Evolutionary conservation across 257 asterid genomes (phyloP), one percentile per base, ranked within the genome.

Genomic region (Solanum gandarillasii): DNA sequence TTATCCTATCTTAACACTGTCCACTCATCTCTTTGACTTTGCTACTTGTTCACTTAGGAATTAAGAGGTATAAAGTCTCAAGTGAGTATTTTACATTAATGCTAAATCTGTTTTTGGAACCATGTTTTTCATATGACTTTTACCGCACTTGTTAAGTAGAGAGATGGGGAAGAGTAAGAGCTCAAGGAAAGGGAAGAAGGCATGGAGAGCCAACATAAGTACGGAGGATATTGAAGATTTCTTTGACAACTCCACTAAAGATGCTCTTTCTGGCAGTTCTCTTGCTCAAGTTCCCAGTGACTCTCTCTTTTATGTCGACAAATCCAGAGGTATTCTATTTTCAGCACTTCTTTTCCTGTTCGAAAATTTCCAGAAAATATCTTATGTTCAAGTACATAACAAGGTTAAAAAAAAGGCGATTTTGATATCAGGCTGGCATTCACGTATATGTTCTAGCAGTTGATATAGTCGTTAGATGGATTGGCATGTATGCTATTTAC

Each of bases 161-260:
- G 48, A 31, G 83, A 96, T 97, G 99, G 99, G 99, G 78, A 97
- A 97, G 92, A 94, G 48, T 88, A 96, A 95, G 90, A 89, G 91
- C 89, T 97, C 99, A 21, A 91, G 99, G 90, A 97, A 97, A 81
- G 99, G 99, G 35, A 97, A 97, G 93, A 97, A 97, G 92, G 99
- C 87, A 74, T 97, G 99, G 99, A 95, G 99, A 86, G 98, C 98
- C 48, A 97, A 96, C 89, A 97, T 97, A 16, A 96, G 96, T 94
- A 94, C 98, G 1, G 95, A 94, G 82, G 99, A 97, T 23, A 86
- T 97, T 29, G 98, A 97, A 68, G 98, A 97, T 48, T 97, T 84
- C 91, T 96, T 91, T 41, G 99, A 97, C 65, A 96, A 96, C 68
- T 89, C 98, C 41, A 97, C 98, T 1, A 96, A 96, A 89, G 99